These are phyloP conservation scores for Stentor coeruleus DNA, from an alignment of 73 alveolate species.

Conservation along the genomic window DNA sequence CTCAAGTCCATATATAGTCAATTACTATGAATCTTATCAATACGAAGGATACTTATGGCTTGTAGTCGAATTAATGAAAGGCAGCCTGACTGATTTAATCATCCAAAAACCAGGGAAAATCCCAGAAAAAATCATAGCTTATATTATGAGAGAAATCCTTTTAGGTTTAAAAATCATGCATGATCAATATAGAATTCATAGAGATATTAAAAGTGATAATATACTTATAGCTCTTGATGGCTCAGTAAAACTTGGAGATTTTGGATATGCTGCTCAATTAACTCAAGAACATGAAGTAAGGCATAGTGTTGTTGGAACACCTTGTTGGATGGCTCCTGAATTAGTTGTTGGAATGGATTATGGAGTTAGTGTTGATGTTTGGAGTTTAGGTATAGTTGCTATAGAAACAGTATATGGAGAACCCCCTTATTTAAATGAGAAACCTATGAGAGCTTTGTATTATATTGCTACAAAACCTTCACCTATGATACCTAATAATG, in stretches of 20 bases:
- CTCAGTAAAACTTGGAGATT: slow-evolving; percentile 66
- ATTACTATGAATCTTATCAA: background rate
- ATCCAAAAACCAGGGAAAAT: background rate
- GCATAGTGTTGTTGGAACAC: slow-evolving; percentile 33
- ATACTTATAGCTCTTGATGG: slow-evolving; percentile 58
- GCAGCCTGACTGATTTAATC: slow-evolving; percentile 27
- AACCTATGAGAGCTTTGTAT: slow-evolving; percentile 62
- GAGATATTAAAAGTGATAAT: slow-evolving; percentile 81
- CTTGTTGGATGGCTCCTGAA: slow-evolving; percentile 36
- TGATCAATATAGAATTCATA: slow-evolving; percentile 55
- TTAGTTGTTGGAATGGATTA: slow-evolving; percentile 27
- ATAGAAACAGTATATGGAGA: slow-evolving; percentile 65
- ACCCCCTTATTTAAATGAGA: slow-evolving; percentile 58
- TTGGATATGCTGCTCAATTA: slow-evolving; percentile 80
- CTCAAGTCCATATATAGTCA: background rate
- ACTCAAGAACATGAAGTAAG: slow-evolving; percentile 13
- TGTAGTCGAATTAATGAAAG: background rate
- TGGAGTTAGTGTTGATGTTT: slow-evolving; percentile 23
- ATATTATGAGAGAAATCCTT: slow-evolving; percentile 34
- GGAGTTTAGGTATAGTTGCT: slow-evolving; percentile 26
- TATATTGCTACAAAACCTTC: slow-evolving; percentile 43
- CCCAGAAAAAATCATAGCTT: slow-evolving; percentile 36
- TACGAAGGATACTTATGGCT: background rate
- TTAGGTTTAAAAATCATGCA: slow-evolving; percentile 41
- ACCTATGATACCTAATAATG: background rate